phyloP scores from a whole-genome alignment of 1,284 basidiomycete species.

The Lignosus rhinocerotis region DNA sequence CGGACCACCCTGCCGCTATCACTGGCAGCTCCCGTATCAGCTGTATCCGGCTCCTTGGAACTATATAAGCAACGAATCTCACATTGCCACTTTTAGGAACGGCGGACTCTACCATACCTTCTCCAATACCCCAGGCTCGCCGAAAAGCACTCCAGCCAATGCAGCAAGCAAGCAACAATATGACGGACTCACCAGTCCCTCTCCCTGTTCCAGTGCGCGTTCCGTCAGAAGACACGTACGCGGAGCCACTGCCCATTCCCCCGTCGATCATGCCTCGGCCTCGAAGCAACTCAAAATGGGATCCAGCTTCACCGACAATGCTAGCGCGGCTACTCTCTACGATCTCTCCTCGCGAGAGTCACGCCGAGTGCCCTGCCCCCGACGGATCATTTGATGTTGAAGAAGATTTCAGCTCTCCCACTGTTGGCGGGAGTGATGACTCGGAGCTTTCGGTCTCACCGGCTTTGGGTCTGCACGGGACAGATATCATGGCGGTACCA shows the following conservation, averaged over 20 bases:
- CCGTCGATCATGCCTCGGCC: slow-evolving; percentile 22
- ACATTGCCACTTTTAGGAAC: slow-evolving; percentile 31
- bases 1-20: neutral
- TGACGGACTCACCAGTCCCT: slow-evolving; percentile 23
- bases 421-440: slow-evolving; percentile 28
- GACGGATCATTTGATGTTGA: slow-evolving; percentile 15
- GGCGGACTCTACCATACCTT: slow-evolving; percentile 42
- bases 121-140: slow-evolving; percentile 34
- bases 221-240: slow-evolving; percentile 21
- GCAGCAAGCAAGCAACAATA: slow-evolving; percentile 7
- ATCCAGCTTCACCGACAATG: slow-evolving; percentile 35
- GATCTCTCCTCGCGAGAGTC: slow-evolving; percentile 32
- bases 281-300: slow-evolving; percentile 25
- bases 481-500: slow-evolving; percentile 4
- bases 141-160: slow-evolving; percentile 28
- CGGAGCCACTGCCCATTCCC: slow-evolving; percentile 30
- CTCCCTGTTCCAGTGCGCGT: slow-evolving; percentile 26
- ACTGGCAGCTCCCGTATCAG: neutral
- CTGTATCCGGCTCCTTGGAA: neutral
- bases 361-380: slow-evolving; percentile 20
- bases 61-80: neutral
- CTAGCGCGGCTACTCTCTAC: slow-evolving; percentile 31
- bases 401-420: slow-evolving; percentile 24
- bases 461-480: slow-evolving; percentile 11
- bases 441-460: slow-evolving; percentile 25